Evolutionary conservation across 148 eudicot species (phyloP).

Genomic region (Rhododendron kiyosumense): DNA sequence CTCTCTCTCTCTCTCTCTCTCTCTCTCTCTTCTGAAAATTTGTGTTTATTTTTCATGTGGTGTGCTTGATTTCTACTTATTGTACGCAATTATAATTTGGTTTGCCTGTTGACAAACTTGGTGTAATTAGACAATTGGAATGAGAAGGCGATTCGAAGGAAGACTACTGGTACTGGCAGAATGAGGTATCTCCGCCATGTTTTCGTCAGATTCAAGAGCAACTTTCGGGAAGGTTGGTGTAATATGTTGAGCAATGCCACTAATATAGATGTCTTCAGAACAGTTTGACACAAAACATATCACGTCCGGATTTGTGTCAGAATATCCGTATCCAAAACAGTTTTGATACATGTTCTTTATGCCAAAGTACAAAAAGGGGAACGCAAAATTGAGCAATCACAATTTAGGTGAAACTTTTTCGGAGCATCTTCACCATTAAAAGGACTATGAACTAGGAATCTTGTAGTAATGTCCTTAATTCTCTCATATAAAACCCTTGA

Average conservation of each 20-base stretch:
- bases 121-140: constrained; percentile 60
- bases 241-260: not conserved
- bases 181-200: constrained; percentile 55
- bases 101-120: not conserved
- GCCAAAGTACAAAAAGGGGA: not conserved
- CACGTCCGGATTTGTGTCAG: no score
- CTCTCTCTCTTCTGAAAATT: not conserved
- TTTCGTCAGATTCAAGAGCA: not conserved
- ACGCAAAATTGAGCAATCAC: not conserved
- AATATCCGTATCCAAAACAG: no score
- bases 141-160: constrained; percentile 72
- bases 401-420: not conserved
- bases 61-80: not conserved
- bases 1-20: not conserved
- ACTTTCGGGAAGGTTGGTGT: not conserved
- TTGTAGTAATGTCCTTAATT: not conserved
- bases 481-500: not conserved
- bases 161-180: constrained; percentile 78
- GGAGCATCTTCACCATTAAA: not conserved
- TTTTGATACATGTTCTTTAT: no score
- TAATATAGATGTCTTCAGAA: not conserved
- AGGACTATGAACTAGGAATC: not conserved
- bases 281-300: no score
- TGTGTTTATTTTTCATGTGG: not conserved
- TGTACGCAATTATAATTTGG: not conserved